Conservation (phyloP, 2,329 filamentous ascomycete genomes). For the Sarocladium brachiariae region DNA sequence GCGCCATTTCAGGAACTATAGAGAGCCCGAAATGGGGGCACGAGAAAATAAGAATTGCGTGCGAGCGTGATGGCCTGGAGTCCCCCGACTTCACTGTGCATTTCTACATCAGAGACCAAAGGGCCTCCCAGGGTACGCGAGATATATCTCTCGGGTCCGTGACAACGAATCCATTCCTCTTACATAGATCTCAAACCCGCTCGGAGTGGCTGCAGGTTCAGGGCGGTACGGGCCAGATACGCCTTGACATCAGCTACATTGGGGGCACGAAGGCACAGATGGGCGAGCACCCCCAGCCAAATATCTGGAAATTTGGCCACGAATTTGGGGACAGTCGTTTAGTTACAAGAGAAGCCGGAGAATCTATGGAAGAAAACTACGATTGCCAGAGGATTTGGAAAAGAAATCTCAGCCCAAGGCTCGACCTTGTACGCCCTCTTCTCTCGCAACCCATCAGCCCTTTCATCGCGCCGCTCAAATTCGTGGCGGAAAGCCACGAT, state of each 20-base stretch:
- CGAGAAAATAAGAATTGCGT: conserved; percentile 73
- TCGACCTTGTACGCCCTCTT: conserved; percentile 93
- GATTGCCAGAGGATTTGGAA: conserved; percentile 99
- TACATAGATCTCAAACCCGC: conserved; percentile 54
- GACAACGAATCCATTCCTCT: conserved; percentile 81
- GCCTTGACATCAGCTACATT: conserved; percentile 89
- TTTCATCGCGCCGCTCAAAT: conserved; percentile 97
- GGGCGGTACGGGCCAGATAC: conserved; percentile 82
- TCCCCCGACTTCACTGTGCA: conserved; percentile 87
- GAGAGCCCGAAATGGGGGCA: conserved; percentile 95
- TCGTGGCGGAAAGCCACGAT: conserved; percentile 97
- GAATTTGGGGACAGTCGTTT: conserved; percentile 81
- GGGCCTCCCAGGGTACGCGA: conserved; percentile 78
- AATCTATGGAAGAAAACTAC: conserved; percentile 95
- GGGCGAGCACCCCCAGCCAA: conserved; percentile 91
- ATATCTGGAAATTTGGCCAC: conserved; percentile 96
- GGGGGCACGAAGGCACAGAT: conserved; percentile 85
- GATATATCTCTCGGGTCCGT: conserved; percentile 94
- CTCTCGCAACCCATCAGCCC: conserved; percentile 99
- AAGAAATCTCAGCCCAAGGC: conserved; percentile 95
- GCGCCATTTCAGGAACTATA: conserved; percentile 87
- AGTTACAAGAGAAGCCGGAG: conserved; percentile 98
- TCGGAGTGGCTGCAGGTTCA: conserved; percentile 86
- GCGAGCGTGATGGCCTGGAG: conserved; percentile 97
- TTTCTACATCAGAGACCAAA: conserved; percentile 89